These are phyloP conservation scores for Clarireedia monteithiana DNA, from an alignment of 2,329 filamentous ascomycete genomes.

Conservation along the genomic window DNA sequence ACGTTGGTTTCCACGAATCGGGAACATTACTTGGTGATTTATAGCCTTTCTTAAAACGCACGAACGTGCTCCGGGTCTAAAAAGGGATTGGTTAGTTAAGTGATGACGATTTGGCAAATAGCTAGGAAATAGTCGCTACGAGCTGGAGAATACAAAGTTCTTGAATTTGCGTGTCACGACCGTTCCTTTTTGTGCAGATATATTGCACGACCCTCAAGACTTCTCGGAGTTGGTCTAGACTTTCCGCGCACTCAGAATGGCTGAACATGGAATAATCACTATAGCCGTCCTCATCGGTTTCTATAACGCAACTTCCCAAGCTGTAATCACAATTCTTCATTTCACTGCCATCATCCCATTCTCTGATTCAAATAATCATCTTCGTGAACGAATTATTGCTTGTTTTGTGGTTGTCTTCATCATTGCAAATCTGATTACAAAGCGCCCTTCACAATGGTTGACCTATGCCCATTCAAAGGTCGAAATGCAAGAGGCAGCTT, in stretches of 20 bases:
- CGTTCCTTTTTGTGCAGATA: neutral
- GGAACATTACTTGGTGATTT: too few species aligned
- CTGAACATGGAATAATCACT: neutral
- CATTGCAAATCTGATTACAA: constrained; percentile 32
- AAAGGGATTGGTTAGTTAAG: too few species aligned
- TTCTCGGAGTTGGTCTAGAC: neutral
- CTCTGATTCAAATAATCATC: neutral
- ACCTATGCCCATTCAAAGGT: constrained; percentile 53
- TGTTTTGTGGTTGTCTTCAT: constrained; percentile 30
- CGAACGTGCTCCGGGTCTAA: too few species aligned
- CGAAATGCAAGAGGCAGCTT: constrained; percentile 55
- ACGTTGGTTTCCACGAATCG: too few species aligned
- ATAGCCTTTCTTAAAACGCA: too few species aligned
- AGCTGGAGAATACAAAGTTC: too few species aligned
- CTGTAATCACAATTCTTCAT: neutral
- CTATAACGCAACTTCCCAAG: neutral
- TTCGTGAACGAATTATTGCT: constrained; percentile 6
- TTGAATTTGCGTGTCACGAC: too few species aligned
- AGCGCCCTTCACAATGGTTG: constrained; percentile 35
- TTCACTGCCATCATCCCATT: constrained; percentile 2
- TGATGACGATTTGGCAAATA: too few species aligned
- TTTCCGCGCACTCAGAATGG: neutral
- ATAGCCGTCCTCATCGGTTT: neutral
- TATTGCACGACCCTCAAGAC: neutral
- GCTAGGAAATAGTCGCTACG: too few species aligned